A percentile compares a stretch with the other conserved stretches of the same genome.
Conservation (phyloP, 2,329 filamentous ascomycete species). For the Sclerotinia glacialis region DNA sequence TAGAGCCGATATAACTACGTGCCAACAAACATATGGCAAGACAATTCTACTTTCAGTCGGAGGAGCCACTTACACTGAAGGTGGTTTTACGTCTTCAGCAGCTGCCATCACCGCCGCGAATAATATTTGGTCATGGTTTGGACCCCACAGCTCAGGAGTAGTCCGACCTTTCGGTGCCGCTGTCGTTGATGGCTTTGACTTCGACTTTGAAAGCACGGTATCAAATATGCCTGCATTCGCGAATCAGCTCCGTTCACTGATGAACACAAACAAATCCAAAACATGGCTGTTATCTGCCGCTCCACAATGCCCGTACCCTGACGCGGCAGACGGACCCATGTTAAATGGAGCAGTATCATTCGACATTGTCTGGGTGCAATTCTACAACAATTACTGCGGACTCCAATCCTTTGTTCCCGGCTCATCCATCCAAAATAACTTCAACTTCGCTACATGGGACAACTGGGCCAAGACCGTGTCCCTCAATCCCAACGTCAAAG, state of each 20-base stretch:
- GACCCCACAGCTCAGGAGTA: constrained; percentile 50
- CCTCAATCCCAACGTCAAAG: constrained; percentile 58
- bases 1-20: constrained; percentile 51
- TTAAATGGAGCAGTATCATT: constrained; percentile 51
- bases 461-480: constrained; percentile 58
- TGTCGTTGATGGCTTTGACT: constrained; percentile 71
- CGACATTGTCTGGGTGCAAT: constrained; percentile 45
- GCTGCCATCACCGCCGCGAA: constrained; percentile 57
- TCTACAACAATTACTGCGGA: constrained; percentile 56
- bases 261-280: constrained; percentile 52
- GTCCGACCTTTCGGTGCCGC: constrained; percentile 65
- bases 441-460: constrained; percentile 64
- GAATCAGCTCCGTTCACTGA: constrained; percentile 52
- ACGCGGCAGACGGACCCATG: constrained; percentile 56
- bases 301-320: constrained; percentile 67
- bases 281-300: constrained; percentile 61
- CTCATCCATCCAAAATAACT: constrained; percentile 48
- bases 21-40: constrained; percentile 62
- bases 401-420: constrained; percentile 50
- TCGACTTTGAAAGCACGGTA: constrained; percentile 64
- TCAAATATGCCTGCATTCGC: constrained; percentile 62
- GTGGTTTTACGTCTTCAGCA: constrained; percentile 56
- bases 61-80: constrained; percentile 67
- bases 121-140: constrained; percentile 69
- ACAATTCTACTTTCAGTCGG: constrained; percentile 71